Evolutionary conservation across 2,329 filamentous ascomycete genomes (phyloP), one percentile per base, ranked within the genome.

Genomic region (Gaeumannomyces tritici): DNA sequence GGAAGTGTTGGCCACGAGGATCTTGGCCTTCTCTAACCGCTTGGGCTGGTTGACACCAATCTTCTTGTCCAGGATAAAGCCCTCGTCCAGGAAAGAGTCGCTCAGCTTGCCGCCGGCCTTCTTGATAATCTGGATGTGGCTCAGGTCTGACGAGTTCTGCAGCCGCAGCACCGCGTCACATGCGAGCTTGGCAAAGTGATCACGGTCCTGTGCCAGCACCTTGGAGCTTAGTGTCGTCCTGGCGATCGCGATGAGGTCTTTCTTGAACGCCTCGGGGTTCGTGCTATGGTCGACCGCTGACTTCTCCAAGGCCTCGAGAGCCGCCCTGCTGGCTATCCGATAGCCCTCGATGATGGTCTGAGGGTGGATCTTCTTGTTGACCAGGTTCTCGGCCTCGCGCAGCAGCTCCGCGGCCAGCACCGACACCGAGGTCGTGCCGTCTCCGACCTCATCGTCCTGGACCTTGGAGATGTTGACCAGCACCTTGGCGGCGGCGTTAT

Each of bases 331-430:
- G 61, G 95, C 95, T 90, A 99, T 96, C 80, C 95, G 87, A 83
- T 96, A 99, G 61, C 95, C 95, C 73, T 99, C 95, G 72, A 99
- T 99, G 76, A 99, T 99, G 61, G 95, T 98, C 83, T 99, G 95
- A 61, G 95, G 95, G 77, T 99, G 95, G 70, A 99, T 97, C 80
- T 98, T 98, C 81, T 93, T 92, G 80, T 96, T 90, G 69, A 99
- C 91, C 60, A 99, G 85, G 80, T 96, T 93, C 81, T 99, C 95
- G 59, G 95, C 95, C 78, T 99, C 95, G 66, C 95, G 89, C 67
- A 99, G 83, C 64, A 99, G 84, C 80, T 99, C 95, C 64, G 95
- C 95, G 54, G 95, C 93, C 66, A 99, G 82, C 21, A 99, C 95
- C 56, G 95, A 89, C 63, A 99, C 95, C n/a, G 93, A 98, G 27